A percentile compares a stretch with the other conserved stretches of the same genome.
Conservation (phyloP, 2,329 filamentous ascomycete genomes). For the Fusarium anguioides region DNA sequence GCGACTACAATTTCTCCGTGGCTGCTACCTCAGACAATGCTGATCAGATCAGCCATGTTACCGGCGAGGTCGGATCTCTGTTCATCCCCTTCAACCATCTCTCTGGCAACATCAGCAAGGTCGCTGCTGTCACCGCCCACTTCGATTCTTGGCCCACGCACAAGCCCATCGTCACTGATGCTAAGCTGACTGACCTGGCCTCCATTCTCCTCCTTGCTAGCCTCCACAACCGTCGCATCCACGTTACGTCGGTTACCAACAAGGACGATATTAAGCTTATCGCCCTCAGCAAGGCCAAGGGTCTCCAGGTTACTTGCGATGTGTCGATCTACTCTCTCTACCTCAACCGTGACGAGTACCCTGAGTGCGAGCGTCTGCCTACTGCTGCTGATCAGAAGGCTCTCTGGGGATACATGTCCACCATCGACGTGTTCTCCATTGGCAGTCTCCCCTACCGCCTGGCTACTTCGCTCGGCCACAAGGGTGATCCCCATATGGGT, state of each 20-base stretch:
- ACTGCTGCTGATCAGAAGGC: slow-evolving; percentile 75
- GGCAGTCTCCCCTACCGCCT: slow-evolving; percentile 83
- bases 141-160: slow-evolving; percentile 81
- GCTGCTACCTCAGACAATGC: slow-evolving; percentile 78
- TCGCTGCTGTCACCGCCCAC: slow-evolving; percentile 81
- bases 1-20: slow-evolving; percentile 85
- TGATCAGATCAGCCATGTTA: slow-evolving; percentile 78
- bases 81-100: slow-evolving; percentile 87
- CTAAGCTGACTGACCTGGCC: slow-evolving; percentile 82
- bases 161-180: slow-evolving; percentile 85
- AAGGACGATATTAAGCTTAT: slow-evolving; percentile 82
- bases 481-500: slow-evolving; percentile 70
- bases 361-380: slow-evolving; percentile 73
- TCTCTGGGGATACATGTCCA: slow-evolving; percentile 77
- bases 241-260: slow-evolving; percentile 83
- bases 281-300: slow-evolving; percentile 81
- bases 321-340: slow-evolving; percentile 84
- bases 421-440: slow-evolving; percentile 82
- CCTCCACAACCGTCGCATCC: slow-evolving; percentile 80
- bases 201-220: slow-evolving; percentile 82
- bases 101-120: slow-evolving; percentile 85
- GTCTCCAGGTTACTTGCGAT: slow-evolving; percentile 84
- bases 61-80: slow-evolving; percentile 79
- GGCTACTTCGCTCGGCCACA: slow-evolving; percentile 64
- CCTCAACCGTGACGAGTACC: slow-evolving; percentile 76